Base-by-base conservation (phyloP, 2,329 filamentous ascomycete species). In the Colletotrichum karsti region DNA sequence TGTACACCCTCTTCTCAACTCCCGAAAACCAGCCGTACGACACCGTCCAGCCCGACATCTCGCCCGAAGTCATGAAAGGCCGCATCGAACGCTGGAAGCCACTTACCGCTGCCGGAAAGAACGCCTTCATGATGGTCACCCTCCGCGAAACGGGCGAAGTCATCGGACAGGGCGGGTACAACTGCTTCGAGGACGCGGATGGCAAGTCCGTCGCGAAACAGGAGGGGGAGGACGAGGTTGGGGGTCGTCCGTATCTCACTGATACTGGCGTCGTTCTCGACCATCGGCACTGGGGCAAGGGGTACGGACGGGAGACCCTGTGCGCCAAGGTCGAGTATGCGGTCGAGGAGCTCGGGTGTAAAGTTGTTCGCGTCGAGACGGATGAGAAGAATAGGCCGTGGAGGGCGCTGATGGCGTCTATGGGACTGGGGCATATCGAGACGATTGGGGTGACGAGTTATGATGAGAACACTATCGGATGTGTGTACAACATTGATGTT, bases 241-340 rank as follows among this genome's bases (percentile, higher is more conserved):
- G 26, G 46, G 26, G 55, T 6, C 48, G 42, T 3, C 58, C 48
- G 8, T 51, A 68, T 28, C 37, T 71, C 13, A 64, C 63, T 18
- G 72, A 75, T 53, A 64, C 64, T 10, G 74, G 72, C 5, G 51
- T 71, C 1, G 56, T 74, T 20, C 71, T 76, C 22, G 71, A 74
- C 54, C 68, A 73, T 44, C 69, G 54, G 0, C 67, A 72, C 62
- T 67, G 63, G 41, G 64, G 70, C 5, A 69, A 51, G 55, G 73
- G 74, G 0, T 73, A 69, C 28, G 73, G 72, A 12, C 44, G 63
- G 6, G 74, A 76, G 64, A 59, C 71, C 0, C 13, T 75, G 7
- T 62, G 71, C 35, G 70, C 67, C 1, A 22, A 73, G 12, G 20
- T 74, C 9, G 71, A 75, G 28, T 73, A 73, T 46, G 72, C 69